A percentile compares a stretch with the other conserved stretches of the same genome.
Conservation (phyloP, 148 eudicot genomes). For the Linanthus parryae region DNA sequence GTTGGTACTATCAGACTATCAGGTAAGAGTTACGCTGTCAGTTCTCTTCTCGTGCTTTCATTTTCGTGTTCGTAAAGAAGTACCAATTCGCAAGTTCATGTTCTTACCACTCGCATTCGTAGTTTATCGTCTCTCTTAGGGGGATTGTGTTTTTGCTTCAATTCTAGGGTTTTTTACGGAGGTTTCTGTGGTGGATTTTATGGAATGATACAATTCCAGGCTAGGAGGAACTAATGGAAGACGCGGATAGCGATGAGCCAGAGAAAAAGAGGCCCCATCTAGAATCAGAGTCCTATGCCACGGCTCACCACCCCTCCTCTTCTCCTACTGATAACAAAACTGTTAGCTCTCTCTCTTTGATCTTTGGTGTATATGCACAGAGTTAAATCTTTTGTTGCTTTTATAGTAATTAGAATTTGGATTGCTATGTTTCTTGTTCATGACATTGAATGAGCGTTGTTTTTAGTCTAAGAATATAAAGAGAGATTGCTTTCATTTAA, state of each 20-base stretch:
- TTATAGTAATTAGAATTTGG: background rate
- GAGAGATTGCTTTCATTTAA: too few species aligned
- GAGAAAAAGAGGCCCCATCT: constrained; percentile 61
- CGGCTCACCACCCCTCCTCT: constrained; percentile 67
- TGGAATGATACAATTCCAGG: background rate
- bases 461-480: too few species aligned
- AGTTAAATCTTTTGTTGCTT: background rate
- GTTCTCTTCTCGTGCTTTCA: too few species aligned
- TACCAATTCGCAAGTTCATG: too few species aligned
- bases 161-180: constrained; percentile 7
- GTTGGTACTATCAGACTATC: too few species aligned
- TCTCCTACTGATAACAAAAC: constrained; percentile 54
- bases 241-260: constrained; percentile 48
- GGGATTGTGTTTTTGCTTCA: too few species aligned
- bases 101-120: too few species aligned
- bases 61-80: too few species aligned
- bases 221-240: constrained; percentile 63
- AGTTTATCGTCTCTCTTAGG: too few species aligned
- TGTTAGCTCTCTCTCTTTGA: constrained; percentile 18
- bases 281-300: constrained; percentile 28
- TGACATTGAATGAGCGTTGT: background rate
- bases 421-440: background rate
- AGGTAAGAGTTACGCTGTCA: too few species aligned
- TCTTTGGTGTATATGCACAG: background rate
- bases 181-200: background rate